Evolutionary conservation across 768 basidiomycete genomes (phyloP).

Genomic region (Amanita polypyramis): DNA sequence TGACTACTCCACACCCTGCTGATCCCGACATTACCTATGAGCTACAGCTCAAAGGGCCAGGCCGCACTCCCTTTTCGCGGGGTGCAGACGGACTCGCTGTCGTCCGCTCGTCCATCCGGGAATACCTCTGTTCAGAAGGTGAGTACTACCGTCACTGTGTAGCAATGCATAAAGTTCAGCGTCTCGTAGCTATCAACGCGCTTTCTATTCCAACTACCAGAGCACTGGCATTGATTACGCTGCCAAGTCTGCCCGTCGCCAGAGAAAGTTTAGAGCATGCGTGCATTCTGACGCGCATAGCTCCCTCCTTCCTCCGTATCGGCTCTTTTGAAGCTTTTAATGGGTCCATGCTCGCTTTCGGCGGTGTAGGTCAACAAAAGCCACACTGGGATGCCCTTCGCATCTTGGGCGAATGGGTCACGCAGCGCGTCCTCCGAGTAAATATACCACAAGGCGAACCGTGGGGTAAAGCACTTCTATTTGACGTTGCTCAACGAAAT

Average conservation of each 20-base stretch:
- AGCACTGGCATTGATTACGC: slow-evolving; percentile 67
- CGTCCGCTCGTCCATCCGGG: slow-evolving; percentile 86
- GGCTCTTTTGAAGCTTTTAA: slow-evolving; percentile 86
- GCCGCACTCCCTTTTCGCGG: slow-evolving; percentile 89
- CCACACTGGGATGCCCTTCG: slow-evolving; percentile 68
- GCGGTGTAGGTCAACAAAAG: slow-evolving; percentile 70
- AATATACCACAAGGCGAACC: slow-evolving; percentile 35
- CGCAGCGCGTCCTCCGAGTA: slow-evolving; percentile 44
- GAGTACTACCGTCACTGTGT: slow-evolving; percentile 8
- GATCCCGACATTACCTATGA: slow-evolving; percentile 55
- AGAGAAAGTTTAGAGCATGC: slow-evolving; percentile 70
- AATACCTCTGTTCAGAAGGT: slow-evolving; percentile 92
- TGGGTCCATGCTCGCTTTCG: slow-evolving; percentile 53
- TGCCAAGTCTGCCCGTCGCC: slow-evolving; percentile 61
- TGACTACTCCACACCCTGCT: slow-evolving; percentile 65
- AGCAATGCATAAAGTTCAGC: not conserved
- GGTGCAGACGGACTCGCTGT: slow-evolving; percentile 93
- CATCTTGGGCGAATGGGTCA: slow-evolving; percentile 68
- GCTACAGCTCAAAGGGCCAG: slow-evolving; percentile 90
- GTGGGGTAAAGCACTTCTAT: slow-evolving; percentile 65
- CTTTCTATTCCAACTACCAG: slow-evolving; percentile 84
- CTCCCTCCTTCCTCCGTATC: slow-evolving; percentile 86
- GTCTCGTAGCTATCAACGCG: slow-evolving; percentile 40
- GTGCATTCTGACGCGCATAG: slow-evolving; percentile 68
- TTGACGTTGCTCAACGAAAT: slow-evolving; percentile 76